Percentiles rank a stretch among this genome's conserved stretches.
phyloP scores from a whole-genome alignment of 148 eudicot genomes.

The Chenopodium formosanum region DNA sequence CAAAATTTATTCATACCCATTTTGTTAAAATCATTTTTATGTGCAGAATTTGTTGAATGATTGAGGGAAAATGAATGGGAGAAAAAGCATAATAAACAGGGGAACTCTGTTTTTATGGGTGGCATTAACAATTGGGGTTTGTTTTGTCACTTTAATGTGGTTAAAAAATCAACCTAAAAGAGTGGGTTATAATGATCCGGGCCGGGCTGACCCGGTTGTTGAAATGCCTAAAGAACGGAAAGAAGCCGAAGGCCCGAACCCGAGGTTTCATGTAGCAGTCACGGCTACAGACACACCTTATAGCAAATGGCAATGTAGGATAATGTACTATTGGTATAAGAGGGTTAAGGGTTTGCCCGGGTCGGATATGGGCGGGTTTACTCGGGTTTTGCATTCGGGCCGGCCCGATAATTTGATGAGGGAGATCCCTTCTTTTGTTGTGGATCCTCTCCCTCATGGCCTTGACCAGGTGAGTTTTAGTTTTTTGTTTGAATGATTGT shows the following conservation, averaged over 20 bases:
- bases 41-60: background rate
- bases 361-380: constrained; percentile 53
- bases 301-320: constrained; percentile 53
- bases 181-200: constrained; percentile 5
- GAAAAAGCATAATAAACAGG: constrained; percentile 21
- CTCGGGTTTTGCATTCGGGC: constrained; percentile 54
- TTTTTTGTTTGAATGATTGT: background rate
- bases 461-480: constrained; percentile 33
- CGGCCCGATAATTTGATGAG: constrained; percentile 41
- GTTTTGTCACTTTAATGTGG: constrained; percentile 22
- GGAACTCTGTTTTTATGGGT: constrained; percentile 27
- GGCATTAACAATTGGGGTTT: constrained; percentile 24
- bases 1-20: too few species aligned
- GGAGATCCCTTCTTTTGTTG: constrained; percentile 51
- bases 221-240: constrained; percentile 14
- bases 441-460: constrained; percentile 47
- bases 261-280: constrained; percentile 43
- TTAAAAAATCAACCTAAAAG: background rate
- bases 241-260: background rate
- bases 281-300: constrained; percentile 38
- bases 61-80: constrained; percentile 1
- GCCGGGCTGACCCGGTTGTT: constrained; percentile 27
- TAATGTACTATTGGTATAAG: constrained; percentile 55
- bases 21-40: too few species aligned
- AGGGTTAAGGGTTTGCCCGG: constrained; percentile 32